A percentile compares a stretch with the other conserved stretches of the same genome.
Conservation (phyloP, 2,329 filamentous ascomycete species). For the Aureobasidium namibiae region DNA sequence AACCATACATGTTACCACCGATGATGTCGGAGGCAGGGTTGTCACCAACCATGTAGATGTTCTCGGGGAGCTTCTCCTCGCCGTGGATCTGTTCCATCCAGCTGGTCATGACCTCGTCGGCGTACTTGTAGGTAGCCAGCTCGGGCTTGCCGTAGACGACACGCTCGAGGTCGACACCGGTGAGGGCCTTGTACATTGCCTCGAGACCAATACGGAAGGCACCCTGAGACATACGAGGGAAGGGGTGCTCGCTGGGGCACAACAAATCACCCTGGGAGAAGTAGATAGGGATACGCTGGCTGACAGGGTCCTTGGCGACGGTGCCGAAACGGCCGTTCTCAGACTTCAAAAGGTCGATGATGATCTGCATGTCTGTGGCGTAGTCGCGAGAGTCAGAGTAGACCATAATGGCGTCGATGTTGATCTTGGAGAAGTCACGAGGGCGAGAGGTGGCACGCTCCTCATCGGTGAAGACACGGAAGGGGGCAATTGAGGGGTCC, state of each 20-base stretch:
- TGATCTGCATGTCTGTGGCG: conserved; percentile 67
- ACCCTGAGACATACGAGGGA: conserved; percentile 63
- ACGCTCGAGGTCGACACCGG: conserved; percentile 63
- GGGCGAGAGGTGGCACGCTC: conserved; percentile 60
- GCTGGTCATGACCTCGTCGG: conserved; percentile 60
- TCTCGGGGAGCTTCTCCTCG: conserved; percentile 58
- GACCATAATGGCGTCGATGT: conserved; percentile 67
- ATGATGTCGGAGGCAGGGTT: conserved; percentile 67
- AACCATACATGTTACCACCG: conserved; percentile 72
- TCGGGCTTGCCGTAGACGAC: conserved; percentile 71
- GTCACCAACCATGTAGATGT: conserved; percentile 71
- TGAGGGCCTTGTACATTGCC: conserved; percentile 64
- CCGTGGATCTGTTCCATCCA: conserved; percentile 73
- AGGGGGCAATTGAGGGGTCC: conserved; percentile 61
- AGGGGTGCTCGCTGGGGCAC: conserved; percentile 47
- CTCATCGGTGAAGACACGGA: conserved; percentile 58
- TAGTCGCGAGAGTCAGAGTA: conserved; percentile 69
- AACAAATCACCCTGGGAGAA: conserved; percentile 59
- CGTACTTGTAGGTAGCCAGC: conserved; percentile 69
- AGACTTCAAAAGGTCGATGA: conserved; percentile 62
- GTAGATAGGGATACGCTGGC: conserved; percentile 64
- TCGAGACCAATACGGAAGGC: conserved; percentile 68
- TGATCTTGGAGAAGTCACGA: conserved; percentile 62
- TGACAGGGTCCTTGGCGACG: conserved; percentile 55
- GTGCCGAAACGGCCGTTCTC: conserved; percentile 61